These are phyloP conservation scores for Usnea hakonensis DNA, from an alignment of 495 filamentous ascomycete genomes.

Conservation along the genomic window DNA sequence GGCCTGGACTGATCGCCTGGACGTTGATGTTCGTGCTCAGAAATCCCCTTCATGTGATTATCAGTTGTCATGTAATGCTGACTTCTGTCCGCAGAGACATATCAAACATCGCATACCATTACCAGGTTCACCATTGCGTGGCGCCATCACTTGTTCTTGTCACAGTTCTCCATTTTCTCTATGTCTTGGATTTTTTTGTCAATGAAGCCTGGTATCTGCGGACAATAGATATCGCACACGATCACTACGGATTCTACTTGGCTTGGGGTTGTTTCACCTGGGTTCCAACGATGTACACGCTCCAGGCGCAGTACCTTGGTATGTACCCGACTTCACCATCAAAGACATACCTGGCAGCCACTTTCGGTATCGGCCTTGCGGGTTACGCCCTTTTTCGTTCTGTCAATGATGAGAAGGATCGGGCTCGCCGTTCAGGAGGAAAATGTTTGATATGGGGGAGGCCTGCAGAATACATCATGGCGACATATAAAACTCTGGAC, in stretches of 20 bases:
- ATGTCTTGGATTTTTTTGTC: background rate
- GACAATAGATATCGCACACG: background rate
- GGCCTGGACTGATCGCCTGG: background rate
- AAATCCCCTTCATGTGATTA: background rate
- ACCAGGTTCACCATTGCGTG: background rate
- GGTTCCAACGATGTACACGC: background rate
- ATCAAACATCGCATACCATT: background rate
- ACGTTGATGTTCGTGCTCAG: background rate
- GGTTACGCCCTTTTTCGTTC: background rate
- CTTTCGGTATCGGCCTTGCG: background rate
- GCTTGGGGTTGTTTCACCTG: background rate
- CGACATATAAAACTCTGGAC: background rate
- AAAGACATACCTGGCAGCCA: background rate
- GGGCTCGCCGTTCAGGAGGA: background rate
- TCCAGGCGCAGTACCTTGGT: background rate
- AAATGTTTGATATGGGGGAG: background rate
- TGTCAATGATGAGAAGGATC: background rate
- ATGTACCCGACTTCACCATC: background rate
- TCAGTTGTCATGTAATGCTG: background rate
- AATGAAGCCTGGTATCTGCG: background rate
- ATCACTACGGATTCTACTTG: background rate
- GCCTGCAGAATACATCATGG: background rate
- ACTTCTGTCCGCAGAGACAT: background rate
- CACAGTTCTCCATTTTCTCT: background rate
- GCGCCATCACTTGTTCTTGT: background rate